phyloP scores from a whole-genome alignment of 2,329 filamentous ascomycete species.

The Alternaria solani region DNA sequence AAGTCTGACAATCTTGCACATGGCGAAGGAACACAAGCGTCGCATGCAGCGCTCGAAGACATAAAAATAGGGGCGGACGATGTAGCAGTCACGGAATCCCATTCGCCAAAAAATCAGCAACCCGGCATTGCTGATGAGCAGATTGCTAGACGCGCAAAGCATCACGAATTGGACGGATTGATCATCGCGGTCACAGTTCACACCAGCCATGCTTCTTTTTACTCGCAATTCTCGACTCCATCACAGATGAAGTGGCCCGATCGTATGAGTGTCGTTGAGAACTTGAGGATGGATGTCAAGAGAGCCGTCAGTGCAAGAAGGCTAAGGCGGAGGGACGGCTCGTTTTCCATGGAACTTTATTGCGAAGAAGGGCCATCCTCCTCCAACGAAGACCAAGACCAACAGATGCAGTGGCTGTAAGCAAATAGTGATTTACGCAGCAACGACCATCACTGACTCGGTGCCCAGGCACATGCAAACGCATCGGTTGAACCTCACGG shows the following conservation, averaged over 20 bases:
- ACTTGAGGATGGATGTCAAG: not conserved
- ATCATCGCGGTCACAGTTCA: not conserved
- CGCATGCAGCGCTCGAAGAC: no score
- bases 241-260: slow-evolving; percentile 4
- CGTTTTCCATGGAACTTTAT: slow-evolving; percentile 7
- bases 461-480: slow-evolving; percentile 8
- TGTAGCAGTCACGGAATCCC: no score
- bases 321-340: slow-evolving; percentile 6
- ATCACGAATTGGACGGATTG: not conserved
- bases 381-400: not conserved
- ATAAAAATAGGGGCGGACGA: no score
- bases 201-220: not conserved
- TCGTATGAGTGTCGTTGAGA: not conserved
- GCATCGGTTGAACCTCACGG: slow-evolving; percentile 4
- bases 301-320: slow-evolving; percentile 8
- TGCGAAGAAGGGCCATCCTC: not conserved
- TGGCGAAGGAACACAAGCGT: no score
- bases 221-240: not conserved
- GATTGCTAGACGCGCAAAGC: no score
- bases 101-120: no score
- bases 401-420: slow-evolving; percentile 15
- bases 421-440: not conserved
- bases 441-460: not conserved
- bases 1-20: no score
- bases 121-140: no score